phyloP scores from a whole-genome alignment of 2,329 filamentous ascomycete species.

The Zymoseptoria tritici region DNA sequence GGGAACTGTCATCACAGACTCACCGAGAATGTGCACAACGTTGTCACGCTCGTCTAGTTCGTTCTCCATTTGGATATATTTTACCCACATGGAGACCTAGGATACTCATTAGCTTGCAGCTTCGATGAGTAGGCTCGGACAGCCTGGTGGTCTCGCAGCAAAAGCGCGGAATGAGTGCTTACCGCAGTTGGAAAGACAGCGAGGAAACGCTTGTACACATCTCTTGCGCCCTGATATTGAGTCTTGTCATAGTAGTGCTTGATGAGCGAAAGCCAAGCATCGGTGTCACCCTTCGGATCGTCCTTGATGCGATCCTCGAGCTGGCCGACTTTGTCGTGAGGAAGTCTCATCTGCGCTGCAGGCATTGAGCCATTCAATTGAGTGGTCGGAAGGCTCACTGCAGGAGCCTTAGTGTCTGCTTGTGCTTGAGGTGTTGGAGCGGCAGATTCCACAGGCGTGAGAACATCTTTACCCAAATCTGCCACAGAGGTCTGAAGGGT shows the following conservation, averaged over 20 bases:
- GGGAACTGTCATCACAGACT: constrained; percentile 68
- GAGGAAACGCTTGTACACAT: constrained; percentile 78
- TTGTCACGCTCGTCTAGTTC: constrained; percentile 73
- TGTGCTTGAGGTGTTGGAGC: constrained; percentile 9
- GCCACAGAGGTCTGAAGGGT: constrained; percentile 26
- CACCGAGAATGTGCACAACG: constrained; percentile 76
- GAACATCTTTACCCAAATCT: constrained; percentile 18
- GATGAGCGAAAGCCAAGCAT: constrained; percentile 85
- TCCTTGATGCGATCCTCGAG: constrained; percentile 88
- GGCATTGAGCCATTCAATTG: constrained; percentile 11
- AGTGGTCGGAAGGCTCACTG: constrained; percentile 9
- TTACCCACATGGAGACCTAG: constrained; percentile 85
- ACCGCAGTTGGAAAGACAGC: constrained; percentile 84
- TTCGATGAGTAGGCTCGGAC: background rate
- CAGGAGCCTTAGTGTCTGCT: constrained; percentile 10
- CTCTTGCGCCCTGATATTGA: constrained; percentile 72
- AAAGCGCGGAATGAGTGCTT: constrained; percentile 40
- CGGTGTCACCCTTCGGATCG: constrained; percentile 84
- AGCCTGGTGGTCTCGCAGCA: background rate
- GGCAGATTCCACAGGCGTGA: constrained; percentile 23
- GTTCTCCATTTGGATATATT: constrained; percentile 83
- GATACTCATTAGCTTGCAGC: background rate
- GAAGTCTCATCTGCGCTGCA: constrained; percentile 40
- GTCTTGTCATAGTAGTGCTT: constrained; percentile 74
- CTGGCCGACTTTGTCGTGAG: constrained; percentile 67